Conservation (phyloP, 2,329 filamentous ascomycete species). For the Diaporthe sp. region DNA sequence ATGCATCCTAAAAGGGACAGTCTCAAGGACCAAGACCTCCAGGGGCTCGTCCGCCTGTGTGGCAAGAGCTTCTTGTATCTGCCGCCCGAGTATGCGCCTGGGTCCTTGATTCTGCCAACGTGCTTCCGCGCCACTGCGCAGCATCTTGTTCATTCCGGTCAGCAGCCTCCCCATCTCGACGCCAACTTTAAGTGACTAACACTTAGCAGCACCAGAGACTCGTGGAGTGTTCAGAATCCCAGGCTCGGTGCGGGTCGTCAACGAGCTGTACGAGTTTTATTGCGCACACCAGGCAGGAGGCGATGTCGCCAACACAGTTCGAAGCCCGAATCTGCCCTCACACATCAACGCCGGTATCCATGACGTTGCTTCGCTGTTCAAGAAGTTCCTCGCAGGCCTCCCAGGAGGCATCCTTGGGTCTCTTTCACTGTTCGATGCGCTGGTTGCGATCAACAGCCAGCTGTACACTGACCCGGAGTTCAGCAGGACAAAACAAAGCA, state of each 20-base stretch:
- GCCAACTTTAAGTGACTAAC: slow-evolving; percentile 41
- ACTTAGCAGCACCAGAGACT: slow-evolving; percentile 54
- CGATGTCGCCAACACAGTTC: slow-evolving; percentile 69
- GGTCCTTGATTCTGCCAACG: slow-evolving; percentile 71
- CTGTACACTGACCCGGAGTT: slow-evolving; percentile 66
- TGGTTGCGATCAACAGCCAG: slow-evolving; percentile 72
- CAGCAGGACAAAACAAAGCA: slow-evolving; percentile 66
- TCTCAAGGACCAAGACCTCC: slow-evolving; percentile 65
- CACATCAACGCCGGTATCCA: slow-evolving; percentile 73
- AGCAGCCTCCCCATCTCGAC: slow-evolving; percentile 40
- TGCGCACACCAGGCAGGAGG: slow-evolving; percentile 63
- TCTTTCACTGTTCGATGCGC: slow-evolving; percentile 70
- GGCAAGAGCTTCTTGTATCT: slow-evolving; percentile 74
- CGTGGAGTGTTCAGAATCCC: slow-evolving; percentile 75
- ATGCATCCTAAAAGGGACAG: slow-evolving; percentile 59
- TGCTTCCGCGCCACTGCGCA: slow-evolving; percentile 77
- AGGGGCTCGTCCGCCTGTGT: slow-evolving; percentile 72
- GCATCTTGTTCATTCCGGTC: slow-evolving; percentile 72
- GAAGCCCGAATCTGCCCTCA: slow-evolving; percentile 69
- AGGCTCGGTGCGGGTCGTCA: slow-evolving; percentile 69
- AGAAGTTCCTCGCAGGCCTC: slow-evolving; percentile 72
- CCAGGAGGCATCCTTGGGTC: slow-evolving; percentile 77
- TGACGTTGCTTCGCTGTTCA: slow-evolving; percentile 77
- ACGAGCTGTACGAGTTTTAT: slow-evolving; percentile 74
- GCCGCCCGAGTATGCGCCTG: slow-evolving; percentile 69